phyloP scores from a whole-genome alignment of 352 stramenopile genomes.

The Pythium myriotylum region DNA sequence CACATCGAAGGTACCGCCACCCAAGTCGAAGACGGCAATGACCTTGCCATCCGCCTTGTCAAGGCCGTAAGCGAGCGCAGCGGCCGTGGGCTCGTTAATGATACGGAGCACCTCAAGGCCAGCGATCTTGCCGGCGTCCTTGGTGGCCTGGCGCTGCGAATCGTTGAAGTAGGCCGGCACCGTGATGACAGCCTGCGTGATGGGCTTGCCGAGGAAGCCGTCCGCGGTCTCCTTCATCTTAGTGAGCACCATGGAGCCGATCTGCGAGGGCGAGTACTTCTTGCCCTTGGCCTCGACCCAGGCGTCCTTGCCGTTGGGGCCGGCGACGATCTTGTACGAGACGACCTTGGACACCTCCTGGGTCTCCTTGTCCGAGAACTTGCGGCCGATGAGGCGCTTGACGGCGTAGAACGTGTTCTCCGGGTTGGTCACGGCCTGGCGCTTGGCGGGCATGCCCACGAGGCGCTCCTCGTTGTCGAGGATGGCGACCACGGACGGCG shows the following conservation, averaged over 20 bases:
- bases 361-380: conserved; percentile 86
- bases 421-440: conserved; percentile 92
- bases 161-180: conserved; percentile 35
- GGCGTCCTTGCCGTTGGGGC: conserved; percentile 43
- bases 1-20: conserved; percentile 96
- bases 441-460: conserved; percentile 96
- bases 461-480: conserved; percentile 92
- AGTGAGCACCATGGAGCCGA: conserved; percentile 56
- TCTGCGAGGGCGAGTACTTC: conserved; percentile 67
- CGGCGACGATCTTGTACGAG: conserved; percentile 54
- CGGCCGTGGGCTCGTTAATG: conserved; percentile 95
- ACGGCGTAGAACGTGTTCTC: conserved; percentile 33
- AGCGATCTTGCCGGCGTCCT: conserved; percentile 35
- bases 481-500: conserved; percentile 96
- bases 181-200: conserved; percentile 34
- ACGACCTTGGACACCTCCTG: conserved; percentile 67
- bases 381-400: conserved; percentile 87
- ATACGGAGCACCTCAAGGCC: conserved; percentile 45
- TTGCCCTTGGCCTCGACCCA: conserved; percentile 46
- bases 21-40: conserved; percentile 97
- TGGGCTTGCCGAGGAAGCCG: conserved; percentile 33
- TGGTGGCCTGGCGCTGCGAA: conserved; percentile 32
- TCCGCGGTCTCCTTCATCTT: conserved; percentile 55
- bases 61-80: conserved; percentile 94
- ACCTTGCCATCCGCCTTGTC: conserved; percentile 94